phyloP scores from a whole-genome alignment of 2,329 filamentous ascomycete species.

The Colletotrichum musicola region DNA sequence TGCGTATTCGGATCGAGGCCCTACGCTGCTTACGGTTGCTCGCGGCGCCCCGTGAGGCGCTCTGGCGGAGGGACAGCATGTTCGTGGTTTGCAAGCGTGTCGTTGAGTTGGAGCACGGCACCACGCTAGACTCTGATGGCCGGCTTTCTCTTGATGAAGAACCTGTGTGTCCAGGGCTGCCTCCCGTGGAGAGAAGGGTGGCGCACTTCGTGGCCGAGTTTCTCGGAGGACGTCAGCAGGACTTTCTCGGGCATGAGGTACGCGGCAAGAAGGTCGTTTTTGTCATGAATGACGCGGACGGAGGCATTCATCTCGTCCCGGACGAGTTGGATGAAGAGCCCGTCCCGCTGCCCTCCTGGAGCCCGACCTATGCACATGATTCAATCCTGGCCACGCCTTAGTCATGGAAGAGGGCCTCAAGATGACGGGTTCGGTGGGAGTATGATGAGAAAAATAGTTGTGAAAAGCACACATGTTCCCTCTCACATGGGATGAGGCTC shows the following conservation, averaged over 20 bases:
- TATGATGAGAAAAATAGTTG: no score
- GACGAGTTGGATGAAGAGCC: slow-evolving; percentile 1
- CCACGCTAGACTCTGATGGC: neutral
- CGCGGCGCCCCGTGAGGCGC: slow-evolving; percentile 40
- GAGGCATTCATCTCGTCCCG: neutral
- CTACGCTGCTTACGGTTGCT: slow-evolving; percentile 44
- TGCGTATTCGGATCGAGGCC: slow-evolving; percentile 52
- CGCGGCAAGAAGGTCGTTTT: neutral
- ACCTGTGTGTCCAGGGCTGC: neutral
- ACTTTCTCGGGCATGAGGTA: neutral
- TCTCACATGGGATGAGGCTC: slow-evolving; percentile 60
- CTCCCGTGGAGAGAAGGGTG: slow-evolving; percentile 18
- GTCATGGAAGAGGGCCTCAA: no score
- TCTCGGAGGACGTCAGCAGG: neutral
- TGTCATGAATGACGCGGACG: neutral
- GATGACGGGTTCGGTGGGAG: no score
- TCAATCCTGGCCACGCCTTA: neutral
- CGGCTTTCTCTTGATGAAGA: neutral
- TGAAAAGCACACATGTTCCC: slow-evolving; percentile 39
- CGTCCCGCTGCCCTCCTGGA: neutral
- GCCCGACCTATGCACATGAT: neutral
- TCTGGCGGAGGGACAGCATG: slow-evolving; percentile 26
- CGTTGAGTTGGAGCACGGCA: slow-evolving; percentile 30
- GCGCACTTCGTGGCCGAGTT: neutral
- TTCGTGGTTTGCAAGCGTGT: slow-evolving; percentile 23